Base-by-base conservation (phyloP, 1,139 yeast genomes). In the Protomyces inundatus region DNA sequence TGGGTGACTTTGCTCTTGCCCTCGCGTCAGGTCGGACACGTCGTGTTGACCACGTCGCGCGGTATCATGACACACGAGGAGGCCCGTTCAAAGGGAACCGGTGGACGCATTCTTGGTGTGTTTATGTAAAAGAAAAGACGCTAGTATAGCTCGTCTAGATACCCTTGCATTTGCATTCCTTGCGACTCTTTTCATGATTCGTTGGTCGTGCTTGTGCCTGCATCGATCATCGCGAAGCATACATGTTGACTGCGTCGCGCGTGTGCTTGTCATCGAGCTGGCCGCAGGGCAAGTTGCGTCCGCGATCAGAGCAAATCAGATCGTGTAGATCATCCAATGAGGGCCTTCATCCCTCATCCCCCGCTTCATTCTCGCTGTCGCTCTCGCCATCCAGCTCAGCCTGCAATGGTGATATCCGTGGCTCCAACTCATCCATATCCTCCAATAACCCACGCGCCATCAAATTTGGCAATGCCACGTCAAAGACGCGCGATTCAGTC, bases 61-160 rank as follows among this genome's bases (percentile, higher is more conserved):
- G 98, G 98, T 82, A 93, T 93, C 75, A 90, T 93, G 97, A 98
- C 93, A 84, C 98, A 93, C 83, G 98, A 93, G 83, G 98, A 93
- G 84, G 98, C 98, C 74, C 90, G 97, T 86, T 88, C 98, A 87
- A 93, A 93, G 88, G 98, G 93, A 81, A 98, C 91, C 74, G 90
- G 97, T 73, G 98, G 98, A 80, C 91, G 91, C 83, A 87, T 91
- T 77, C 85, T 91, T 77, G 98, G 98, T 76, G 91, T 88, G 80
- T 97, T 91, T 71, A 91, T 91, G 84, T 90, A 86, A 77, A 53
- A 36, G 2, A 23, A 2, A 1, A 23, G 23, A 23, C 23, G 23
- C 23, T 23, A 36, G 55, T n/a, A 1, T 23, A 23, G 23, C 23
- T 23, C 23, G 23, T 23, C 23, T 23, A 23, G 23, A 23, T 2